Base-by-base conservation (phyloP, 352 stramenopile genomes). In the Phytophthora lateralis region DNA sequence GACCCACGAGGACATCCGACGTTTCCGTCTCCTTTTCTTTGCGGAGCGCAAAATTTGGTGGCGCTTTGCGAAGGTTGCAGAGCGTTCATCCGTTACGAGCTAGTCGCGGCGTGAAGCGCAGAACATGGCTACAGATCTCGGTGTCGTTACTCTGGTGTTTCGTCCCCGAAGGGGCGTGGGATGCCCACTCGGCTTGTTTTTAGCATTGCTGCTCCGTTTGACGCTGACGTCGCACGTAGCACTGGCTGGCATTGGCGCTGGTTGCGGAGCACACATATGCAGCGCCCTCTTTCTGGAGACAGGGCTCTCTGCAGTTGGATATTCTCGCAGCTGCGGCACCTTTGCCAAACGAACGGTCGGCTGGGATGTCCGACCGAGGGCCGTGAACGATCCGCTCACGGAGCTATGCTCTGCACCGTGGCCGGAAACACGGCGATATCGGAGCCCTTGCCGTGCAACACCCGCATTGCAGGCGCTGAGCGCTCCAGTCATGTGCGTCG, bases 121-220 rank as follows among this genome's bases (percentile, higher is more conserved):
- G 4, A 64, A 41, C 14, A 61, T 64, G 64, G 53, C 58, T 69
- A 45, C 58, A 69, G 53, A 69, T 67, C 29, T 26, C 38, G 58
- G n/a, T 52, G 42, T 49, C 42, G 42, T 49, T 49, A 49, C 21
- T 18, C 38, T 37, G 38, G 21, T 17, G 59, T 64, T 61, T 48
- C 43, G 37, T 8, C 0, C 4, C 17, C 26, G 26, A 73, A 73
- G 48, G 41, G 64, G 14, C 59, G 59, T 52, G 32, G 15, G 35
- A 55, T 63, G 51, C 24, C 63, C 52, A 38, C 27, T 63, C 15
- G 63, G 53, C 63, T 64, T 63, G 63, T 72, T 60, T 68, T 17
- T 68, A 26, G 54, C 26, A 26, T n/a, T 0, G 0, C 26, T 55
- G 58, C 39, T 63, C 21, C 59, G 54, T 65, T 73, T 69, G 64